Evolutionary conservation across 1,139 yeast species (phyloP).

Genomic region (Candida sp.): DNA sequence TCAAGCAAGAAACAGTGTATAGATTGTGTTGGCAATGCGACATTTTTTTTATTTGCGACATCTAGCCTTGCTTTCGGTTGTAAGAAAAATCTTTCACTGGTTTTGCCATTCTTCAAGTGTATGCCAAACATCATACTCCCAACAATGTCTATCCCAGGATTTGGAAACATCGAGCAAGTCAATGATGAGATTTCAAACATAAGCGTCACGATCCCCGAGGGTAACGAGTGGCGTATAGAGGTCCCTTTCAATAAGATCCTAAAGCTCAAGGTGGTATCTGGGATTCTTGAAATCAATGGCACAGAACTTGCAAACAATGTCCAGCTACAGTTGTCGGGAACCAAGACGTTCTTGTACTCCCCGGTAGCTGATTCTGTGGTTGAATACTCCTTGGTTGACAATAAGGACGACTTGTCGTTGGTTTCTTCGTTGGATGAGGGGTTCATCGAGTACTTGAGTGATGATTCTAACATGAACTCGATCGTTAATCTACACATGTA

Average conservation of each 20-base stretch:
- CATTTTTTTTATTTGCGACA: not conserved
- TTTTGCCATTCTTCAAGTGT: not conserved
- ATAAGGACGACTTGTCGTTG: constrained; percentile 35
- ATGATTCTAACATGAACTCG: constrained; percentile 69
- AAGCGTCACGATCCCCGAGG: constrained; percentile 38
- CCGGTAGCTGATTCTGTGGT: constrained; percentile 55
- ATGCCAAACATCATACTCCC: not conserved
- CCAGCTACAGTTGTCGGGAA: constrained; percentile 63
- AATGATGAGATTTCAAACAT: constrained; percentile 5
- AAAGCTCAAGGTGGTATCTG: constrained; percentile 60
- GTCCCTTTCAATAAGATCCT: constrained; percentile 62
- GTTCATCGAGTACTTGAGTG: constrained; percentile 65
- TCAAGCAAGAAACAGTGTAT: not conserved
- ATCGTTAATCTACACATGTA: constrained; percentile 78
- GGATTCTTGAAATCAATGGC: constrained; percentile 91
- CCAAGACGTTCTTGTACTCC: constrained; percentile 60
- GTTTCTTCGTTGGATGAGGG: constrained; percentile 35
- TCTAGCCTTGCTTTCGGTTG: too few species aligned
- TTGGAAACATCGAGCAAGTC: constrained; percentile 13
- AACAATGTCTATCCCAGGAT: constrained; percentile 27
- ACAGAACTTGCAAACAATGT: constrained; percentile 84
- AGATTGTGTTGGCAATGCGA: not conserved
- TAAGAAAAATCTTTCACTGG: too few species aligned
- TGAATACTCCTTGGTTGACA: constrained; percentile 53
- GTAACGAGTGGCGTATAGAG: constrained; percentile 88